Evolutionary conservation across 441 rosid genomes (phyloP), one percentile per base, ranked within the genome.

Genomic region (Populus hybrid): DNA sequence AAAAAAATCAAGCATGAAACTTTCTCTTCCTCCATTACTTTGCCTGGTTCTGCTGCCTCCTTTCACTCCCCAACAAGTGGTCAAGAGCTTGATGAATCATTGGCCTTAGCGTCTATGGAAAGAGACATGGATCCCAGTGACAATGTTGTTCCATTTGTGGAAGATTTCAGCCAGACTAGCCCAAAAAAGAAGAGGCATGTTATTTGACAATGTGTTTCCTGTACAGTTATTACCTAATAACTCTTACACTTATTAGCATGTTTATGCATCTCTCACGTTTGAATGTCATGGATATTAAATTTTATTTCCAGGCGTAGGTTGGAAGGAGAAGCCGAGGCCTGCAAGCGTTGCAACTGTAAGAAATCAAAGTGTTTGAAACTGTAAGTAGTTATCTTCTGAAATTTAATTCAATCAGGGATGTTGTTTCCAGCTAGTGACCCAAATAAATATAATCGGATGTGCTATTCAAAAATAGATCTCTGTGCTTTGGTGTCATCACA

Each of bases 291-390:
- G 40, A 73, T 40, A 16, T 36, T 79, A 36, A 63, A 77, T 63
- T 68, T 54, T 66, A 79, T 77, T 77, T 76, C 70, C 86, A 92
- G 98, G 88, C 94, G 88, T 75, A 85, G 78, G 86, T 65, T 80
- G 78, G 99, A 96, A 80, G 98, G 89, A 83, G 99, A 95, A 80
- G 77, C 77, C 8, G 95, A 88, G 73, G 76, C 91, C 65, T 96
- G 99, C 85, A 96, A 94, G 85, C 95, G 99, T 40, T 96, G 99
- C 83, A 96, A 94, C 86, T 96, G 99, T 87, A 96, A 93, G 89
- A 96, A 94, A 81, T 96, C 99, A 10, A 94, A 93, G 86, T 96
- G 99, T 80, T 86, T 96, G 93, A 96, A 96, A 85, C 99, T 96
- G 99, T 94, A 87, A 91, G 97, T 87, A 67, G 34, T 36, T 32